Evolutionary conservation across 2,329 filamentous ascomycete genomes (phyloP), one percentile per base, ranked within the genome.

Genomic region (Colletotrichum theobromicola): DNA sequence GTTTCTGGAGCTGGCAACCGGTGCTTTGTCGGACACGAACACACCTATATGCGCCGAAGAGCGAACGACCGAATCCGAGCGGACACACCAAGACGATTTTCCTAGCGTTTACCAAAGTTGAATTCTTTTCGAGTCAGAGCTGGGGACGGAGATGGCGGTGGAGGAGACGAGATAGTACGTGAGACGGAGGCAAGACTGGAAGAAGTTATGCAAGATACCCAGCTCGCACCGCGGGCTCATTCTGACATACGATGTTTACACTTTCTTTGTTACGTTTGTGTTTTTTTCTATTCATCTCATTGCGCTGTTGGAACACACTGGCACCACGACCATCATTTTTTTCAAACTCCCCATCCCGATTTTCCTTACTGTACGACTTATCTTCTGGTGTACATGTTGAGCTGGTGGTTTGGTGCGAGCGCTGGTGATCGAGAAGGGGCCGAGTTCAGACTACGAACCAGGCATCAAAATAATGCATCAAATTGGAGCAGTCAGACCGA

Each of bases 131-230:
- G 74, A 76, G 73, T 77, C 78, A 69, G 79, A 72, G 72, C 70
- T 74, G 68, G 79, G 78, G 79, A 79, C 77, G 76, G 50, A 61
- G 66, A 67, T 28, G 46, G 61, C 8, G 50, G 28, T 30, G 35
- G 66, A 62, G 63, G 57, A 58, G 35, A 9, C 35, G 13, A 71
- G 70, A 57, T 21, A 66, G 53, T 53, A 63, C 21, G 35, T 70
- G 63, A 53, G 65, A 70, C 57, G 60, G 74, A 64, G 65, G 73
- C 68, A 68, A 64, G 69, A 72, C 63, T 74, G 53, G 76, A 76
- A 75, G 77, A 78, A 78, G 76, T 74, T 77, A 78, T 78, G 79
- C 81, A 82, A 84, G 83, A 85, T 85, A 85, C 83, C 83, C 83
- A 84, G 82, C 81, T 83, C 80, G 78, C 79, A 79, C 77, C 75